Evolutionary conservation across 768 basidiomycete genomes (phyloP), one percentile per base, ranked within the genome.

Genomic region (Hemileccinum rubropunctum): DNA sequence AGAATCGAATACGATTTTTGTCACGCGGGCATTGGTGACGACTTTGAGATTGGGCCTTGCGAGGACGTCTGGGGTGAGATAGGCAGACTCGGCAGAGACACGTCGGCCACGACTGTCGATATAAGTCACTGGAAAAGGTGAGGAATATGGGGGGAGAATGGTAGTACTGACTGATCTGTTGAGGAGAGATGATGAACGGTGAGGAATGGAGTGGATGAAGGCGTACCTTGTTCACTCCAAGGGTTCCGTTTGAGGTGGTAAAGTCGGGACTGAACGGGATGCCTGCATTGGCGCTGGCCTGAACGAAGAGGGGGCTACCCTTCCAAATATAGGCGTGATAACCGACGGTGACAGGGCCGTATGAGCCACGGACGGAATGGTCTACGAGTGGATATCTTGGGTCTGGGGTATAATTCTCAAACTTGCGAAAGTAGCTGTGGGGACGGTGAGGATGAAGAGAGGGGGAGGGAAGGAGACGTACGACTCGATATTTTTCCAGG

Each of bases 351-450:
- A 87, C 73, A 0, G 84, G 84, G 0, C 87, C 87, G 2, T 65
- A 45, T 0, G 64, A 65, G 3, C 86, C 84, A 20, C 73, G 80
- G 6, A 70, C 59, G 4, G 66, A 62, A 1, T 62, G 47, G 44
- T 82, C 73, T 7, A 86, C 81, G 6, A 65, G 64, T 1, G 80
- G 79, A 56, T 77, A 80, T 8, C 71, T 60, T 1, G 75, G 66
- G 52, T 82, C 72, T 4, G 79, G 78, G 36, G 68, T 68, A 56
- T 75, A 86, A 15, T 68, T 73, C 62, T 89, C 86, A 38, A 88
- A 86, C 62, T 85, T 88, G 32, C 62, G 73, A 58, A 88, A 82
- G 57, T 86, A 88, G n/a, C 85, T 87, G 43, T 4, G 30, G 14
- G 11, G 33, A 37, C 15, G n/a, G 32, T 51, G 26, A 53, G 45